Evolutionary conservation across 2,329 filamentous ascomycete genomes (phyloP).

Genomic region (Metarhizium sp.): DNA sequence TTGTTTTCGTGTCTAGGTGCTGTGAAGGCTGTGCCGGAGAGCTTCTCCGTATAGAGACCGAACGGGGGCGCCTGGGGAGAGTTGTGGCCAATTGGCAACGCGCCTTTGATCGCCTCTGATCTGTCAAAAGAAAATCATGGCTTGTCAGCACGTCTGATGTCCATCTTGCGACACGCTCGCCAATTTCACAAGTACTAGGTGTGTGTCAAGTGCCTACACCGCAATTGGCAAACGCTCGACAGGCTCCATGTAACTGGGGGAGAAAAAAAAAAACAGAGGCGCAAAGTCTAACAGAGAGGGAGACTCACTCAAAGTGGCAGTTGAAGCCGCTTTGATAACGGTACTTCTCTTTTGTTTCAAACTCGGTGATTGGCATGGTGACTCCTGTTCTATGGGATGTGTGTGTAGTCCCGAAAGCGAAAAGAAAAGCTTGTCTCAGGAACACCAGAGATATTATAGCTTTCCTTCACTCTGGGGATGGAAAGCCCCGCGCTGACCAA

Average conservation of each 20-base stretch:
- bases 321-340: conserved; percentile 71
- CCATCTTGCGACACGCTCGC: neutral
- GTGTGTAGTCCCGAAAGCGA: neutral
- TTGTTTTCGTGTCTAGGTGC: conserved; percentile 59
- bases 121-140: conserved; percentile 29
- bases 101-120: conserved; percentile 65
- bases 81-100: conserved; percentile 67
- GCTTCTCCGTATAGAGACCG: conserved; percentile 75
- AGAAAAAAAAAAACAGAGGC: conserved; percentile 3
- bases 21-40: conserved; percentile 64
- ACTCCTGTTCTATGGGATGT: neutral
- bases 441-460: neutral
- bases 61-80: conserved; percentile 72
- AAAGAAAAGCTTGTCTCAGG: neutral
- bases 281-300: too few relatives aligned
- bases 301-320: conserved; percentile 62
- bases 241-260: neutral
- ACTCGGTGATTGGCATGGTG: conserved; percentile 41
- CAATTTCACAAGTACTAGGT: too few relatives aligned
- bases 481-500: neutral
- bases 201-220: too few relatives aligned
- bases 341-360: conserved; percentile 49
- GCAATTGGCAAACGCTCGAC: too few relatives aligned
- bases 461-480: neutral
- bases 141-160: neutral